Base-by-base conservation (phyloP, 768 basidiomycete genomes). In the Boletus pseudopeckii region DNA sequence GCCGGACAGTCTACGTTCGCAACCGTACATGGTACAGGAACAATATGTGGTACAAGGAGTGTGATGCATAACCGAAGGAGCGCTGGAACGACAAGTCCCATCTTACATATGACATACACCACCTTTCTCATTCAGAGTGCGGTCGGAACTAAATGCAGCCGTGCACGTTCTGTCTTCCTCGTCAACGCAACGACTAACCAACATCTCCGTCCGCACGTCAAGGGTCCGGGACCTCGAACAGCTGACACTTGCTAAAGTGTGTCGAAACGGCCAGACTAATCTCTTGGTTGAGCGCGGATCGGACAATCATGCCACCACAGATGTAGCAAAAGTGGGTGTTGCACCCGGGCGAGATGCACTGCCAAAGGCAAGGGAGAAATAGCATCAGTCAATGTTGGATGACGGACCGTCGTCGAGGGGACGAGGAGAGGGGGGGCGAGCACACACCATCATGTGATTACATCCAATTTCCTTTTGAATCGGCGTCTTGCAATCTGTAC, bases 311-410 rank as follows among this genome's bases (percentile, higher is more conserved):
- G 13, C 64, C 63, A 13, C 80, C 81, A 50, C 81, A 83, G 14
- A 64, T 26, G 52, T 83, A 82, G 58, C 81, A 83, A 59, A 82
- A 83, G 56, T 83, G 81, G 58, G 77, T 75, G 56, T 83, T 82
- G 64, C 83, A 84, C n/a, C 77, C 80, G 2, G 81, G 80, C 1
- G 80, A 70, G 37, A 76, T 75, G 58, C 80, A 83, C 82, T 83
- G 51, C 26, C 50, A 54, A 20, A 30, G 39, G n/a, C 18, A 18
- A 2, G 33, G 7, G 8, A 24, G 4, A 5, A 3, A 18, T 30
- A 8, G 2, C 7, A 26, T 37, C 14, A 24, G 22, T 22, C 14
- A 24, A 22, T 22, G n/a, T 34, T 3, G 14, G n/a, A 45, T 24
- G 37, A 24, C 15, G 32, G 18, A 10, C 28, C 28, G 8, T 28